phyloP scores from a whole-genome alignment of 257 asterid species.

The Solanum bulbocastanum region DNA sequence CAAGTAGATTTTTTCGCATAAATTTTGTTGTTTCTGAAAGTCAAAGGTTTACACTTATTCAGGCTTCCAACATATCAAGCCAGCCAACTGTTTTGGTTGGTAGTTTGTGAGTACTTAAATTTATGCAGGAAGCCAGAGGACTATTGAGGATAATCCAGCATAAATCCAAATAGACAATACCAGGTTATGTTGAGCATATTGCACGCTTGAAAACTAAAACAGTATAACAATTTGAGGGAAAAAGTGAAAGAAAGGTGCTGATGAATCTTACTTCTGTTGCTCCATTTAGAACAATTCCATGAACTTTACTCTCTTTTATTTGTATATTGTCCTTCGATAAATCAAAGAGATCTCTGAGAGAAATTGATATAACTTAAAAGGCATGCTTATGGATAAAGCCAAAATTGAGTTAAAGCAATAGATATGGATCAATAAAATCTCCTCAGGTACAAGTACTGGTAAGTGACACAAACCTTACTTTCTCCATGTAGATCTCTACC shows the following conservation, averaged over 20 bases:
- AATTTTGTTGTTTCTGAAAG: not conserved
- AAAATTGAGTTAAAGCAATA: constrained; percentile 1
- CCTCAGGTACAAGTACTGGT: not conserved
- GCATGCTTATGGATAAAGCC: not conserved
- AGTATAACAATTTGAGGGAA: not conserved
- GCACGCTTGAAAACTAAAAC: not conserved
- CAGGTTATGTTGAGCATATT: not conserved
- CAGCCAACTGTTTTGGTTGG: not conserved
- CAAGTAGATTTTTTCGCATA: not conserved
- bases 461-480: constrained; percentile 50
- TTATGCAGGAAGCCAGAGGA: not conserved
- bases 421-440: not conserved
- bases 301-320: constrained; percentile 64
- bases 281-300: constrained; percentile 56
- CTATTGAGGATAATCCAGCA: not conserved
- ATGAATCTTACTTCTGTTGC: constrained; percentile 46
- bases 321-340: constrained; percentile 65
- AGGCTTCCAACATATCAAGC: not conserved
- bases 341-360: constrained; percentile 76
- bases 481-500: constrained; percentile 91
- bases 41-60: not conserved
- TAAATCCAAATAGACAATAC: not conserved
- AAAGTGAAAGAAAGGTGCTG: not conserved
- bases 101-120: not conserved
- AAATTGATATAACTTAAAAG: not conserved